phyloP scores from a whole-genome alignment of 2,329 filamentous ascomycete species.

The Leptographium lundbergii region DNA sequence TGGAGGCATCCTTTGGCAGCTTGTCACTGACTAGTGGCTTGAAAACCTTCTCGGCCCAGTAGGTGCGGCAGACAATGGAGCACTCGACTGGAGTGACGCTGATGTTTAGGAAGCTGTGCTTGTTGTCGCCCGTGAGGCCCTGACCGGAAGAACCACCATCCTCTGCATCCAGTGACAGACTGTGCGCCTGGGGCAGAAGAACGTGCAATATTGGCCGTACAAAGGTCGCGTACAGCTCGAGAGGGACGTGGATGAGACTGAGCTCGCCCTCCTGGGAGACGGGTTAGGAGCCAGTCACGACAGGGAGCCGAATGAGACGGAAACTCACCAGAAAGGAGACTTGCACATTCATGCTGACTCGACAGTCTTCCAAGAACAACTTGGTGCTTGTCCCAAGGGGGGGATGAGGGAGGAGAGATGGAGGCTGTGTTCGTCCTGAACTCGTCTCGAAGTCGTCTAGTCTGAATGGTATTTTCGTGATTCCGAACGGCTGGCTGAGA shows the following conservation, averaged over 20 bases:
- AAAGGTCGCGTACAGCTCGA: slow-evolving; percentile 64
- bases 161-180: slow-evolving; percentile 14
- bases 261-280: slow-evolving; percentile 63
- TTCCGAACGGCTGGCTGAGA: background rate
- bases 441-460: background rate
- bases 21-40: slow-evolving; percentile 48
- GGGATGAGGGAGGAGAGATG: background rate
- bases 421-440: background rate
- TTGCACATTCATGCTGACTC: slow-evolving; percentile 38
- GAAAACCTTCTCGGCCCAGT: slow-evolving; percentile 64
- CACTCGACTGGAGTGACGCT: slow-evolving; percentile 87
- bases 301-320: background rate
- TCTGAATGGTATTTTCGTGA: background rate
- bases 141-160: slow-evolving; percentile 24
- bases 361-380: background rate
- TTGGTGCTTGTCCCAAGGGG: background rate
- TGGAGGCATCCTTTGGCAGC: slow-evolving; percentile 41
- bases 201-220: slow-evolving; percentile 79
- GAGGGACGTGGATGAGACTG: slow-evolving; percentile 80
- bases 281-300: background rate
- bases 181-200: slow-evolving; percentile 53
- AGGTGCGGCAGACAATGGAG: slow-evolving; percentile 75
- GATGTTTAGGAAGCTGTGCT: slow-evolving; percentile 81
- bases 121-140: slow-evolving; percentile 36
- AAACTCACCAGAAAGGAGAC: slow-evolving; percentile 43